Evolutionary conservation across 192 early-diverging fungal genomes (phyloP), one percentile per base, ranked within the genome.

Genomic region (Backusella parvicylindrica): DNA sequence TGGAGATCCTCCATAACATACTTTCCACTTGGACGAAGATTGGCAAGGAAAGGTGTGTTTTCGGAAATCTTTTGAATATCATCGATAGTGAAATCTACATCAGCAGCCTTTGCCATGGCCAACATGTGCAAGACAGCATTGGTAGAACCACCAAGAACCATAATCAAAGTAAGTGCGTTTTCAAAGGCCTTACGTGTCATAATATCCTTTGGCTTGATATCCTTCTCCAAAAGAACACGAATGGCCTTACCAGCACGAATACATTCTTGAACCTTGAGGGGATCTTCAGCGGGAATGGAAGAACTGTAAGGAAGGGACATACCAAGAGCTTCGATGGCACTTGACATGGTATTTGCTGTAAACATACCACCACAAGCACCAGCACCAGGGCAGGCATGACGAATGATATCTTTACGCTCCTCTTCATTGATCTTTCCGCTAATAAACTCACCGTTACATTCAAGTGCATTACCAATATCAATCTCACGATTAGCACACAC

Each of bases 1-100:
- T 95, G 95, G 50, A 99, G 80, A 79, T 99, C 98, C 77, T 94
- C 96, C 94, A 99, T 98, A 16, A 99, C 95, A 80, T 95, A 99
- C 81, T 96, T 95, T 67, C 98, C 98, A 85, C 92, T 92, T 76
- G 98, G 98, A 84, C 97, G 95, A 72, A 99, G 83, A 84, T 99
- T 93, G 18, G 98, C 97, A 82, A 99, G 86, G 83, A 99, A 92
- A 40, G 98, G 98, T 36, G 91, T 93, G 70, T 85, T 85, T 77
- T 96, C 91, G 68, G 92, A 94, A 81, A 97, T 87, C 35, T 73
- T 80, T 83, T 99, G 98, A 89, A 98, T 97, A 69, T 99, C 98
- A 73, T 96, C 95, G 73, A 98, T 85, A 11, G 89, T 94, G 69
- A 99, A 87, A 26, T 84, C 81, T 75, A 99, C 89, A 47, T 88